Base-by-base conservation (phyloP, 805 yeast species). In the Peterozyma xylosa region DNA sequence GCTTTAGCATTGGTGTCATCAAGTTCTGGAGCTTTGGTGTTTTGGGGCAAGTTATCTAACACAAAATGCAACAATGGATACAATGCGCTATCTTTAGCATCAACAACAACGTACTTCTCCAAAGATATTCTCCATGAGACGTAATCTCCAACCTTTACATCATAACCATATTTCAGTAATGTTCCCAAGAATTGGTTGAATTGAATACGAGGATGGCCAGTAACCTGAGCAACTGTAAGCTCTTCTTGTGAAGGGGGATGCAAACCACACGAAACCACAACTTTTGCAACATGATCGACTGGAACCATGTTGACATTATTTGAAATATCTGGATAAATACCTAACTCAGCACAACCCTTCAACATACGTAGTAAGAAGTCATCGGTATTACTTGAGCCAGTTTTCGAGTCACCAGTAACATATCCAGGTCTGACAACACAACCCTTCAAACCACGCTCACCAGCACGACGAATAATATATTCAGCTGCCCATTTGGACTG, bases 401-500 rank as follows among this genome's bases (percentile, higher is more conserved):
- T 84, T 30, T 60, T 54, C 35, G 90, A 75, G 52, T 79, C 86
- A 45, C 99, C 99, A 49, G 95, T 83, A 40, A 93, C 89, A 57
- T 93, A 93, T 38, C 99, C 99, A 2, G 99, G 98, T 64, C 99
- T 80, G 35, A 91, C 78, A 53, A 93, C 82, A 43, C 90, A 77
- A 33, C 98, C 99, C 49, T 80, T 72, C 51, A 95, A 73, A 9
- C 99, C 99, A 43, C 82, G 68, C 45, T 75, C 74, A 37, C 97
- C 98, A 6, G 99, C 99, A 45, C 73, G 72, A 59, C 98, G 79
- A 48, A 88, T 80, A 38, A 93, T 71, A 54, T 86, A 78, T 66
- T 93, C 99, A 27, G 96, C 95, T 33, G 89, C 88, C 99, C 99
- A 93, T 63, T 93, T 93, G 52, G 93, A 78, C 68, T 95, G 99